Base-by-base conservation (phyloP, 345 rosid genomes). In the Kandelia obovata region DNA sequence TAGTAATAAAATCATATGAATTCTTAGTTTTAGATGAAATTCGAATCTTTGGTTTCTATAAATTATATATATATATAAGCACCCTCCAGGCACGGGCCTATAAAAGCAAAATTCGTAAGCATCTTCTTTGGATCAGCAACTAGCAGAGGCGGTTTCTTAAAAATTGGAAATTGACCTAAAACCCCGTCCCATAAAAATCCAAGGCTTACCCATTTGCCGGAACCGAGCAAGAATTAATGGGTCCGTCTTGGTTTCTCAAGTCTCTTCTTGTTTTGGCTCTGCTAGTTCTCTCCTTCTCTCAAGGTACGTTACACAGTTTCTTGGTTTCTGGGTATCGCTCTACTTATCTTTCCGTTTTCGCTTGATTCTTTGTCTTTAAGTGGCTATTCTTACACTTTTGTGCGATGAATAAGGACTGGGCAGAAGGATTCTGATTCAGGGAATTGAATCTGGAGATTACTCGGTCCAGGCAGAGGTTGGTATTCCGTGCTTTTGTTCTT, bases 221-320 rank as follows among this genome's bases (percentile, higher is more conserved):
- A 37, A 70, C 47, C 52, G 8, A 11, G 39, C 70, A 65, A 68
- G 69, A 68, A 77, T 68, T 59, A 70, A 79, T 82, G 85, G 86
- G 69, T 64, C 78, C 78, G 30, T 64, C 67, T 65, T 71, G 53
- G 28, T 78, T 73, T 59, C 60, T 67, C 56, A 75, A 27, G 34
- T 30, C 34, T 31, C 73, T 81, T 53, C 78, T 80, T 39, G 60
- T 75, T 72, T 66, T 80, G 19, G 43, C 66, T 63, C 74, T 81
- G 64, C 70, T 85, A 62, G 16, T 66, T 46, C 71, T 79, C 85
- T 73, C 64, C 59, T 67, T 75, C 65, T 72, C 83, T 62, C 82
- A 59, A 23, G 89, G 89, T 55, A 55, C n/a, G 5, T 23, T 51
- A 6, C 34, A 0, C 2, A 16, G 16, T 7, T n/a, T 52, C 56